Conservation (phyloP, 1,284 basidiomycete species). For the Sporisorium scitamineum region DNA sequence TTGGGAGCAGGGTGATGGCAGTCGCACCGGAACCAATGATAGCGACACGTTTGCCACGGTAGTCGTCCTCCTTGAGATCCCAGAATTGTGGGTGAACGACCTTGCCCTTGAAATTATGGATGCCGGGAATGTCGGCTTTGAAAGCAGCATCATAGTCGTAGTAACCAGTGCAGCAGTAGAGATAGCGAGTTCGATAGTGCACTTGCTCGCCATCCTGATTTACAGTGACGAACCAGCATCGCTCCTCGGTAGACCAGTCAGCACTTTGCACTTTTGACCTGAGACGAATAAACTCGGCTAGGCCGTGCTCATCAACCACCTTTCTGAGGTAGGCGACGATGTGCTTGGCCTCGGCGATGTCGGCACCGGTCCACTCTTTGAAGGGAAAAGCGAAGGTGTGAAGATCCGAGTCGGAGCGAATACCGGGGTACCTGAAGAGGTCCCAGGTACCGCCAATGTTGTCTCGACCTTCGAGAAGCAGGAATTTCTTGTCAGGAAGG, state of each 20-base stretch:
- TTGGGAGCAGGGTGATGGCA: constrained; percentile 64
- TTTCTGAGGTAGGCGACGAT: constrained; percentile 62
- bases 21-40: constrained; percentile 68
- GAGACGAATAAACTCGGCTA: constrained; percentile 57
- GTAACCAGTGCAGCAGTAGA: constrained; percentile 63
- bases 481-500: constrained; percentile 56
- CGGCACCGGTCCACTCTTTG: constrained; percentile 57
- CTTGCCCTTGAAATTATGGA: constrained; percentile 62
- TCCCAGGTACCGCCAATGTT: constrained; percentile 64
- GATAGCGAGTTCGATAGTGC: constrained; percentile 49
- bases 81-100: constrained; percentile 67
- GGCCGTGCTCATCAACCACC: constrained; percentile 59
- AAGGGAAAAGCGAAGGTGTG: constrained; percentile 55
- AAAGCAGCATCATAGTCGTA: constrained; percentile 63
- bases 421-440: constrained; percentile 60
- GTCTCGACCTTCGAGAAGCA: constrained; percentile 52
- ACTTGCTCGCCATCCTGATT: constrained; percentile 39
- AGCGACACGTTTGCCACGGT: constrained; percentile 64
- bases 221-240: constrained; percentile 54
- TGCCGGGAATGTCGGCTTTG: constrained; percentile 63
- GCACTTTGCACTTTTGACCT: constrained; percentile 44
- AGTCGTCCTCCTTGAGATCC: constrained; percentile 56
- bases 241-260: constrained; percentile 53
- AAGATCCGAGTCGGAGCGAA: constrained; percentile 47
- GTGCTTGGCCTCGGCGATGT: constrained; percentile 60